Evolutionary conservation across 164 flowering plant genomes (phyloP), one percentile per base, ranked within the genome.

Genomic region (Dillenia suffruticosa): DNA sequence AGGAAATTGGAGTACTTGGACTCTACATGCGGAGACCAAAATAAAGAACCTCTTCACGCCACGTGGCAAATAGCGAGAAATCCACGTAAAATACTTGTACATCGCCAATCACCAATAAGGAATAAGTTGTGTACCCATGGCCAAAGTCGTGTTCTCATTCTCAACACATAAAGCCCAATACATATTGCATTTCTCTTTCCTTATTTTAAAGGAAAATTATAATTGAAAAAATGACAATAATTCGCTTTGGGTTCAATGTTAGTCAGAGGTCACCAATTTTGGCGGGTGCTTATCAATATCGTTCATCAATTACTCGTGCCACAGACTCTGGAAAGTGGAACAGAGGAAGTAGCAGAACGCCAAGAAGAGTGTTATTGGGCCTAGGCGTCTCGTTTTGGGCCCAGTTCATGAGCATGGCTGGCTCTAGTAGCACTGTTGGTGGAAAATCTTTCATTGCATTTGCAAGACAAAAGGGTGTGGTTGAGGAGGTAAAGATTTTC

Each of bases 351-450:
- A 47, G 45, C 2, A 63, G 66, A 58, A 51, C 61, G 1, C 67
- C 70, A 59, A 90, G 92, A 45, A 82, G 90, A 9, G 9, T 85
- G 50, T 45, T 86, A 2, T 63, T 91, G 19, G 88, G 91, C 8
- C 3, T 86, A 17, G 93, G 93, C 12, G 77, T 64, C 44, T 76
- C 86, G 1, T 77, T 84, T 64, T 75, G 76, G 67, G 67, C 75
- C 49, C 89, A 82, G 66, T 72, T 84, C 44, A 12, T 73, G 73
- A 69, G 62, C 44, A 85, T 86, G 90, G 73, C 80, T 19, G 72
- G 70, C 47, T 46, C 66, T 16, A 45, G 57, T 40, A 77, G 76
- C 47, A 51, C 66, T 16, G 47, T 57, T 46, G 77, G 76, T 12
- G 75, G 72, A 47, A 81, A 76, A 40, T 79, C 82, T 43, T 81